phyloP scores from a whole-genome alignment of 257 asterid genomes.

The Anisodus tanguticus region DNA sequence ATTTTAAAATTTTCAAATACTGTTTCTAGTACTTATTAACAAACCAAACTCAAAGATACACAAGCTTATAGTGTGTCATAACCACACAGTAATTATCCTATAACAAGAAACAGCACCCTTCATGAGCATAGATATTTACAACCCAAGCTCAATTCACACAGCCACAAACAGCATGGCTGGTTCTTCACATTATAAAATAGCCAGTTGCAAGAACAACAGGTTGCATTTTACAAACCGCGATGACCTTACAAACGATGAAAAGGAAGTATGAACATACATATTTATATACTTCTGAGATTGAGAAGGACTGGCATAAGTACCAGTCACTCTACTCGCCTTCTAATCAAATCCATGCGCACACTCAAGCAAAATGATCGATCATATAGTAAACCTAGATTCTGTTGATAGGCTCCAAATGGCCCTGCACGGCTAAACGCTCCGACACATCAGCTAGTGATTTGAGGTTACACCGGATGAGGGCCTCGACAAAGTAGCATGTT shows the following conservation, averaged over 20 bases:
- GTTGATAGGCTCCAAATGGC: conserved; percentile 56
- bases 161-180: conserved; percentile 37
- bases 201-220: neutral
- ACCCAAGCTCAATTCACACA: conserved; percentile 42
- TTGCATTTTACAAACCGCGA: neutral
- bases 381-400: conserved; percentile 35
- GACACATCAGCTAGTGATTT: conserved; percentile 86
- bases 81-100: conserved; percentile 34
- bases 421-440: conserved; percentile 73
- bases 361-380: conserved; percentile 37
- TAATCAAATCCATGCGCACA: conserved; percentile 32
- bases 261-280: conserved; percentile 17
- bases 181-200: conserved; percentile 32
- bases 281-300: conserved; percentile 42
- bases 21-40: neutral
- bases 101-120: conserved; percentile 35
- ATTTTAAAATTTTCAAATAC: neutral
- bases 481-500: conserved; percentile 82
- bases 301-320: conserved; percentile 42
- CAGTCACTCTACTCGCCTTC: conserved; percentile 50
- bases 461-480: conserved; percentile 83
- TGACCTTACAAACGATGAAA: conserved; percentile 30
- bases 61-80: neutral
- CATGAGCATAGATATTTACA: conserved; percentile 57
- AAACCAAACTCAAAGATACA: conserved; percentile 7